Conservation (phyloP, 2,329 filamentous ascomycete genomes). For the Calcarisporium arbuscula region DNA sequence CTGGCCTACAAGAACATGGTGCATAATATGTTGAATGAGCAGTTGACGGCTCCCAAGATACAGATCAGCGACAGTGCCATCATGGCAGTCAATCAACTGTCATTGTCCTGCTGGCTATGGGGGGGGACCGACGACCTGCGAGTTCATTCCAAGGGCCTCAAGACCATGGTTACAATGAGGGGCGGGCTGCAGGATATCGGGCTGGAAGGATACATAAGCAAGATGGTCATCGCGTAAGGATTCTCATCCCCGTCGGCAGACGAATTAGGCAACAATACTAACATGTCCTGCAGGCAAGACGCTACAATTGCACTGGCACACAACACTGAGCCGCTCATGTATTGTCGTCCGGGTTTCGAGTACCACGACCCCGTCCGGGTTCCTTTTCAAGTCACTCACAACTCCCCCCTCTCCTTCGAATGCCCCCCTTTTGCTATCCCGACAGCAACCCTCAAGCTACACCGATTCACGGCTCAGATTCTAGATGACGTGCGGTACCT, state of each 20-base stretch:
- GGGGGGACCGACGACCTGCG: conserved; percentile 37
- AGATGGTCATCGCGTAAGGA: conserved; percentile 42
- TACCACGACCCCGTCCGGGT: conserved; percentile 30
- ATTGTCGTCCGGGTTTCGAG: conserved; percentile 33
- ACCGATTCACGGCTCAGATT: conserved; percentile 39
- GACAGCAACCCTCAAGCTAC: conserved; percentile 35
- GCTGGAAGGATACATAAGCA: conserved; percentile 39
- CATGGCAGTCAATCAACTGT: conserved; percentile 41
- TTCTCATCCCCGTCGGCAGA: too few species aligned
- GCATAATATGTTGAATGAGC: conserved; percentile 40
- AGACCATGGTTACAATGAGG: conserved; percentile 40
- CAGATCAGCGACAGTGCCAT: conserved; percentile 40
- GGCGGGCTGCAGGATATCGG: conserved; percentile 41
- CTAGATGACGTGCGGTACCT: conserved; percentile 46
- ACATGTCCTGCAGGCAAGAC: conserved; percentile 31
- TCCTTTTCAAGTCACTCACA: conserved; percentile 37
- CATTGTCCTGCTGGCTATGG: conserved; percentile 50
- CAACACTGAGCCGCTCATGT: conserved; percentile 36
- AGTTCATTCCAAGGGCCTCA: conserved; percentile 40
- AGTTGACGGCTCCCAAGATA: conserved; percentile 29
- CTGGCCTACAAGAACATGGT: conserved; percentile 36
- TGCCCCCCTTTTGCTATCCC: conserved; percentile 36
- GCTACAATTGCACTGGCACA: conserved; percentile 41
- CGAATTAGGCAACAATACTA: conserved; percentile 9
- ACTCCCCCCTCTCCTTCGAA: conserved; percentile 39